A percentile compares a stretch with the other conserved stretches of the same genome.
Evolutionary conservation across 371 early-diverging fungal genomes (phyloP).

Genomic region (Circinella umbellata): DNA sequence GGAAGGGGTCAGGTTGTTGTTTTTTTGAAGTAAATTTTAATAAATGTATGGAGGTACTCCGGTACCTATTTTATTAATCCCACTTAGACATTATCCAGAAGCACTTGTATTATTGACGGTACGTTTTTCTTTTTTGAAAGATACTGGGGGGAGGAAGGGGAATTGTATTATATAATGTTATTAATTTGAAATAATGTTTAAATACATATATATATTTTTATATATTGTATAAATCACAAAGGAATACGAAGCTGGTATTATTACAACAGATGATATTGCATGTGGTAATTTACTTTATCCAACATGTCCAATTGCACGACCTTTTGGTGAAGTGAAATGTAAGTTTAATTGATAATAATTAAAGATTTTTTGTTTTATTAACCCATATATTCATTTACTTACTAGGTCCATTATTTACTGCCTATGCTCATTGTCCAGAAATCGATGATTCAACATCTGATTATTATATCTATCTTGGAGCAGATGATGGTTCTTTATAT

Average conservation of each 20-base stretch:
- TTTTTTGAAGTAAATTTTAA: background rate
- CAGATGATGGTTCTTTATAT: conserved; percentile 38
- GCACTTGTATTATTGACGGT: conserved; percentile 43
- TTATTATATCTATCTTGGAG: conserved; percentile 32
- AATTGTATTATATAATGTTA: no score
- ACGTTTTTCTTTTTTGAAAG: conserved; percentile 5
- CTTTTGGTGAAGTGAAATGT: conserved; percentile 28
- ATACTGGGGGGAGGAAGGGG: background rate
- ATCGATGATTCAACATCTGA: background rate
- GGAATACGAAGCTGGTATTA: conserved; percentile 16
- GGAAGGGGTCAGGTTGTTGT: no score
- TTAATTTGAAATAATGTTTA: no score
- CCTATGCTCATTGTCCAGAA: conserved; percentile 22
- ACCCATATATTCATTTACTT: background rate
- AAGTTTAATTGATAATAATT: background rate
- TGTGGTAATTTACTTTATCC: conserved; percentile 45
- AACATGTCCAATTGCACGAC: conserved; percentile 28
- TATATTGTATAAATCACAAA: background rate
- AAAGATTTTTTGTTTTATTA: background rate
- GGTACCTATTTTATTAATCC: conserved; percentile 41
- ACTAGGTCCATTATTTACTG: conserved; percentile 38
- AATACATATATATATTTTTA: no score
- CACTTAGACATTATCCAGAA: conserved; percentile 36
- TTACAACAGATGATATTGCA: conserved; percentile 23
- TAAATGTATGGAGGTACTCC: conserved; percentile 32